Conservation (phyloP, 352 stramenopile species). For the Saprolegnia parasitica region DNA sequence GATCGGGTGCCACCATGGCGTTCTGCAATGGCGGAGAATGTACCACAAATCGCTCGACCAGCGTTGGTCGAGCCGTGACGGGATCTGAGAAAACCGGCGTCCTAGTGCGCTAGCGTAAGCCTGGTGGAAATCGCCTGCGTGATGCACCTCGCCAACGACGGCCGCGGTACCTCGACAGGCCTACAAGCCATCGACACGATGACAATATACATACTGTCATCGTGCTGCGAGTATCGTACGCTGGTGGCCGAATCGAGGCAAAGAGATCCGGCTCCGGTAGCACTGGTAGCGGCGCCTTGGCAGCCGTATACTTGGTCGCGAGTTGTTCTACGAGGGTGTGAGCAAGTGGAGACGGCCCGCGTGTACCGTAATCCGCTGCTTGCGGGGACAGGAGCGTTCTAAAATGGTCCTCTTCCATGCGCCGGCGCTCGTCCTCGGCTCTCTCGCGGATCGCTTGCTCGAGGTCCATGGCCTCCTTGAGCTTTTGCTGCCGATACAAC, state of each 20-base stretch:
- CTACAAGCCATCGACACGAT: too few species aligned
- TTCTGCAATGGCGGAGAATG: too few species aligned
- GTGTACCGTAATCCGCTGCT: slow-evolving; percentile 15
- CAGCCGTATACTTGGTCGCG: slow-evolving; percentile 19
- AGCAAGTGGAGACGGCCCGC: background rate
- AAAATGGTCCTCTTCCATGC: slow-evolving; percentile 39
- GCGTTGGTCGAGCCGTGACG: too few species aligned
- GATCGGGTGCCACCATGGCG: too few species aligned
- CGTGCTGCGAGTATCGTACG: too few species aligned
- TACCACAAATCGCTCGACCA: too few species aligned
- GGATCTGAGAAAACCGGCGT: too few species aligned
- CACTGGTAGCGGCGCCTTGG: background rate
- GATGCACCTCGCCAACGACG: too few species aligned
- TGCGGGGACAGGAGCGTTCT: slow-evolving; percentile 4
- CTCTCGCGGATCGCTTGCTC: slow-evolving; percentile 64
- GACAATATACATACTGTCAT: too few species aligned
- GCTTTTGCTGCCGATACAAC: background rate
- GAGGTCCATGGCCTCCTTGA: slow-evolving; percentile 42
- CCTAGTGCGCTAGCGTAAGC: too few species aligned
- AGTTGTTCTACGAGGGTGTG: slow-evolving; percentile 11
- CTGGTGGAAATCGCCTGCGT: too few species aligned
- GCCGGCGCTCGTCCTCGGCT: slow-evolving; percentile 46
- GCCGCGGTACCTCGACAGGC: too few species aligned
- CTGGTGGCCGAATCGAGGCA: background rate
- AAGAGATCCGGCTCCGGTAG: background rate